These are phyloP conservation scores for Cicer arietinum DNA, from an alignment of 306 rosid species.

Conservation along the genomic window DNA sequence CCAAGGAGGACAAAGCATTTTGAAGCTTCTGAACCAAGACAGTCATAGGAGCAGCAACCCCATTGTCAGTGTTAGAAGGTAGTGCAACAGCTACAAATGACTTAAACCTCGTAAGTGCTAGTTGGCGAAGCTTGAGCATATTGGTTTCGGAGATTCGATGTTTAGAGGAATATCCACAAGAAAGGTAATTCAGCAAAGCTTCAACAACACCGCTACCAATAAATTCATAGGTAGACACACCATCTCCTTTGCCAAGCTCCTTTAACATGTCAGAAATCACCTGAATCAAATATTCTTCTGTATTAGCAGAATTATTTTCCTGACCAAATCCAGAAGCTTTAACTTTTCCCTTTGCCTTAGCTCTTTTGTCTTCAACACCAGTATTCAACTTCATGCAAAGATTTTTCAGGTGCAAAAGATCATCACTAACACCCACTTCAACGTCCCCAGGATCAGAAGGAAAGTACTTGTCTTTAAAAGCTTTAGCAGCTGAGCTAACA, in stretches of 20 bases:
- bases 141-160: conserved; percentile 72
- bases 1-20: conserved; percentile 94
- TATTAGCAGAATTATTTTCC: conserved; percentile 51
- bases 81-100: conserved; percentile 88
- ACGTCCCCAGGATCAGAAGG: conserved; percentile 76
- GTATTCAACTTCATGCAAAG: conserved; percentile 81
- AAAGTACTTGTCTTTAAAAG: conserved; percentile 89
- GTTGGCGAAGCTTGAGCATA: conserved; percentile 84
- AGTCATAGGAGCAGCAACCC: conserved; percentile 66
- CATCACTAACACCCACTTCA: conserved; percentile 92
- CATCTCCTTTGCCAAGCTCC: conserved; percentile 96
- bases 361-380: conserved; percentile 76
- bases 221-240: conserved; percentile 98
- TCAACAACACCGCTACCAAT: conserved; percentile 96
- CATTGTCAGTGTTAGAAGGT: conserved; percentile 57
- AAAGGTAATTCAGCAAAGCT: conserved; percentile 84
- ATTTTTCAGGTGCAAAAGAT: conserved; percentile 78
- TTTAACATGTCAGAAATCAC: conserved; percentile 83
- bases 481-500: conserved; percentile 81
- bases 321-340: conserved; percentile 68
- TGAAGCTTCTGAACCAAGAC: conserved; percentile 95
- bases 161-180: conserved; percentile 87
- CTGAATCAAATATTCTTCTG: conserved; percentile 71
- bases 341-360: conserved; percentile 82
- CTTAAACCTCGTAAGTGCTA: conserved; percentile 81